Evolutionary conservation across 2,329 filamentous ascomycete species (phyloP), one percentile per base, ranked within the genome.

Genomic region (Ophiostoma sp.): DNA sequence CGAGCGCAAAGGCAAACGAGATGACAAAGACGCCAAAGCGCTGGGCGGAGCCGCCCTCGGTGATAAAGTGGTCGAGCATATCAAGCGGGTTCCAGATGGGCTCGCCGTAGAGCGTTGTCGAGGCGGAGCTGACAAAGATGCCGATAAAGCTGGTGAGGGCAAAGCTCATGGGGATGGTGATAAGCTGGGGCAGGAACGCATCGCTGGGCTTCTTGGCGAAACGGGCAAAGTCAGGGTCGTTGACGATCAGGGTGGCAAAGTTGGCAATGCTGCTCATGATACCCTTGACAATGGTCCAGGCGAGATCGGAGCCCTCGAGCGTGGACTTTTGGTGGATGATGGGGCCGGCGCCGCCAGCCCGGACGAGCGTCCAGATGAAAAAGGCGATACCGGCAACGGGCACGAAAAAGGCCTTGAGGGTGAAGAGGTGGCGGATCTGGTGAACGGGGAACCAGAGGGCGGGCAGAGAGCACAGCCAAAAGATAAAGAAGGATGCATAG

Each of bases 91-190:
- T 89, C 91, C 91, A 93, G 73, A 93, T 88, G 1, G 89, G 81
- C 15, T 88, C 80, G 20, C 77, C 79, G 75, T 90, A 92, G 74
- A 93, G 88, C 67, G 91, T 83, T 0, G 85, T 83, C 0, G 89
- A 91, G 0, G 89, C 90, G 0, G 90, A 92, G 0, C 90, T 91
- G 64, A 93, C 90, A 70, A 91, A 86, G 75, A 93, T 93, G 75
- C 91, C 89, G 75, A 96, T 92, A 77, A 97, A 93, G 3, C 90
- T 94, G 1, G 93, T 96, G 31, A 96, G 76, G 7, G 87, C 90
- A 73, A 93, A 93, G 15, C 89, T 87, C 54, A 87, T 75, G 0
- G 90, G 91, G 77, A 79, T 33, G 81, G 73, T 20, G 78, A 81
- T 8, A 79, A 70, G 70, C 68, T 79, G 39, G 76, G 77, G 69